phyloP scores from a whole-genome alignment of 2,329 filamentous ascomycete species.

The Fusarium albosuccineum region DNA sequence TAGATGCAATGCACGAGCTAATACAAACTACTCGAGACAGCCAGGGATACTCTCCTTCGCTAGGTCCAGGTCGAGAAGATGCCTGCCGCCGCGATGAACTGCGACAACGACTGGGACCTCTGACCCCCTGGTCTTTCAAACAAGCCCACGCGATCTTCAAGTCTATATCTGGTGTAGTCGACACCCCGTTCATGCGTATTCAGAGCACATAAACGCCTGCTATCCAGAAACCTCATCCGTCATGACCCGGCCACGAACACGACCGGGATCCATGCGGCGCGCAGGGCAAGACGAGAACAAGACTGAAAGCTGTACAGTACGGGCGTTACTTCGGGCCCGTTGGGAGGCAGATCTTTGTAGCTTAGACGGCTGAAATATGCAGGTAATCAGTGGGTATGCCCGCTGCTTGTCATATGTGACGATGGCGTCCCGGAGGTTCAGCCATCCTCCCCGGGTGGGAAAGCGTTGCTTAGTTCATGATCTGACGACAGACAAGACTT shows the following conservation, averaged over 20 bases:
- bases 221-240: not conserved
- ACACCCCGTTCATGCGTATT: too few species aligned
- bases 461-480: constrained; percentile 19
- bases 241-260: constrained; percentile 4
- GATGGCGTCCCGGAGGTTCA: constrained; percentile 14
- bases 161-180: not conserved
- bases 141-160: not conserved
- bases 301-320: not conserved
- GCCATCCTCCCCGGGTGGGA: constrained; percentile 26
- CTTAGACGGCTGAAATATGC: constrained; percentile 14
- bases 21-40: not conserved
- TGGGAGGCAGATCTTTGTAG: constrained; percentile 1
- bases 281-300: not conserved
- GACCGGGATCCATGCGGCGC: constrained; percentile 15
- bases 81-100: not conserved
- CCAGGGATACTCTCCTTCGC: not conserved
- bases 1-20: not conserved
- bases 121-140: not conserved
- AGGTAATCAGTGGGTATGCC: constrained; percentile 18
- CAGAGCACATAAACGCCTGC: not conserved
- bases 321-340: constrained; percentile 5
- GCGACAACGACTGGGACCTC: not conserved
- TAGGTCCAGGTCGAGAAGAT: not conserved
- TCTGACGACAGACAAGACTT: constrained; percentile 22
- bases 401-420: constrained; percentile 39